Evolutionary conservation across 2,329 filamentous ascomycete genomes (phyloP), one percentile per base, ranked within the genome.

Genomic region (Colletotrichum melonis): DNA sequence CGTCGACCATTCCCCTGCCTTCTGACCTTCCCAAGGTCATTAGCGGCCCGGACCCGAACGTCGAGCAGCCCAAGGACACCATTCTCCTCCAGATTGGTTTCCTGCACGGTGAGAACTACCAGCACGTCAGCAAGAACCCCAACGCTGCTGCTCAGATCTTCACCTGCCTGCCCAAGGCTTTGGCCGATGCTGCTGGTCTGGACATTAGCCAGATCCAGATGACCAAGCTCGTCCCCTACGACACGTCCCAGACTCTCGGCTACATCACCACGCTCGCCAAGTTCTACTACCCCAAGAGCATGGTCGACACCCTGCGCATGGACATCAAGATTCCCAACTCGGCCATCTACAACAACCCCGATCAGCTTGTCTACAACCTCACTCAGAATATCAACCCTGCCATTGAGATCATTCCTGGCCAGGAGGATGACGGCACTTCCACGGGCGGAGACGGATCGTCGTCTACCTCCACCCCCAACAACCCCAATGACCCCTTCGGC

Each of bases 131-230:
- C 12, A 86, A 86, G 26, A 91, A 93, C 75, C 87, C 91, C 16
- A 88, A 92, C 75, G 93, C 95, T 22, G 93, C 94, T 5, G 91
- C 91, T 52, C 96, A 98, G 83, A 94, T 99, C 78, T 97, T 98
- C 85, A 84, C 90, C 66, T 93, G 90, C 76, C 86, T 98, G 4
- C 95, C 95, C 0, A 78, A 86, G 65, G 94, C 94, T 76, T 87
- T 98, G 63, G 85, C 89, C 2, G 89, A 92, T 75, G 93, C 90
- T 56, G 82, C 81, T 62, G 92, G 90, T 58, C 85, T 97, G 58
- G 78, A 82, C 2, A 75, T 83, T 14, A 79, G 86, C 22, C 85
- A 93, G 67, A 86, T 95, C 63, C 83, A 87, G 56, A 93, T 97
- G 85, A 88, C 90, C 75, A 91, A 90, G 75, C 89, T 98, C 63